phyloP scores from a whole-genome alignment of 2,329 filamentous ascomycete species.

The Calonectria hongkongensis region DNA sequence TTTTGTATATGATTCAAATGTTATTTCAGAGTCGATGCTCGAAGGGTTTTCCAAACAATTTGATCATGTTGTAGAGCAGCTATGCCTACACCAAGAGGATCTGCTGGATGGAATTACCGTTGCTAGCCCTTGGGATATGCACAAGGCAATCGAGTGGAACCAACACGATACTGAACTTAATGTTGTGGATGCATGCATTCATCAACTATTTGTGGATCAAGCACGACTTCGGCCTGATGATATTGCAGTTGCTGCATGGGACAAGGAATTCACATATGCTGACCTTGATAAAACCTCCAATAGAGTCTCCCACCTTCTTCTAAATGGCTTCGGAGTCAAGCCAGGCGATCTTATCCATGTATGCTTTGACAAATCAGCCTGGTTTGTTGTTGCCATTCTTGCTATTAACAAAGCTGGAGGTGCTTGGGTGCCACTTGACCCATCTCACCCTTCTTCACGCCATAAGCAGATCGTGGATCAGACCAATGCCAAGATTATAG shows the following conservation, averaged over 20 bases:
- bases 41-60: conserved; percentile 14
- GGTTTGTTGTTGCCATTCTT: conserved; percentile 24
- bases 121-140: conserved; percentile 16
- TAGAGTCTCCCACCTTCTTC: conserved; percentile 34
- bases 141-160: conserved; percentile 26
- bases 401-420: conserved; percentile 30
- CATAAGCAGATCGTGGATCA: conserved; percentile 23
- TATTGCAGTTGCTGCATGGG: conserved; percentile 52
- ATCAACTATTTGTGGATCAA: conserved; percentile 45
- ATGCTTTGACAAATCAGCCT: conserved; percentile 37
- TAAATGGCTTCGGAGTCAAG: conserved; percentile 32
- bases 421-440: conserved; percentile 30
- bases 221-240: conserved; percentile 30
- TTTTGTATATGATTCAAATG: conserved; percentile 12
- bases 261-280: conserved; percentile 50
- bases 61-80: conserved; percentile 22
- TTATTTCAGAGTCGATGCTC: conserved; percentile 5
- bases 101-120: neutral
- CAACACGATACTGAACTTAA: neutral
- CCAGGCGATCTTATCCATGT: conserved; percentile 33
- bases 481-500: conserved; percentile 12
- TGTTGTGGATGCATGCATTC: conserved; percentile 37
- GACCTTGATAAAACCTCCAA: conserved; percentile 39
- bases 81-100: conserved; percentile 7
- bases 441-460: conserved; percentile 18